phyloP scores from a whole-genome alignment of 345 rosid genomes.

The Hibiscus tridactylites region DNA sequence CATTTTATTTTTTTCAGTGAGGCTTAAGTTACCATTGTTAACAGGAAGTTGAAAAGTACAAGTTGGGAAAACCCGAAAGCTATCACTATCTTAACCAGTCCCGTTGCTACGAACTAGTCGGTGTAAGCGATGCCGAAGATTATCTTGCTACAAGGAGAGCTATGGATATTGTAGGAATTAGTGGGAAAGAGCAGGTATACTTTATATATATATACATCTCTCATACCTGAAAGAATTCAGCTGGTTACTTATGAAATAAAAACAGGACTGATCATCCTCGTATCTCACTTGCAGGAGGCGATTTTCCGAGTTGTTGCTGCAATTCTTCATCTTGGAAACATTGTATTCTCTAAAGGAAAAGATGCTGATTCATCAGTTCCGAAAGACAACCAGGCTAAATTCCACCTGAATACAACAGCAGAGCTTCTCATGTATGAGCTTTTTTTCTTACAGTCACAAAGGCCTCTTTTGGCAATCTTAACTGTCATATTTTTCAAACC shows the following conservation, averaged over 20 bases:
- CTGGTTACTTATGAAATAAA: background rate
- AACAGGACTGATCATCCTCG: background rate
- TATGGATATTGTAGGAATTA: slow-evolving; percentile 93
- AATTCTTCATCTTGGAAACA: slow-evolving; percentile 84
- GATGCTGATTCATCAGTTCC: slow-evolving; percentile 87
- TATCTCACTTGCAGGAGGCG: slow-evolving; percentile 53
- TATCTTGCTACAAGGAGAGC: slow-evolving; percentile 90
- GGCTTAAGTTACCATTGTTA: slow-evolving; percentile 9
- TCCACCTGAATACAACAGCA: slow-evolving; percentile 72
- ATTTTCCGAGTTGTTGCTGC: slow-evolving; percentile 90
- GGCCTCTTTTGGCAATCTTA: background rate
- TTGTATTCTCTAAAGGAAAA: slow-evolving; percentile 66
- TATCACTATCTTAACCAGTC: slow-evolving; percentile 94
- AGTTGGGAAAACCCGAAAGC: slow-evolving; percentile 55
- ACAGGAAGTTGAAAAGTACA: slow-evolving; percentile 82
- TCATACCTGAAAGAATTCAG: background rate
- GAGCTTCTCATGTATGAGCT: slow-evolving; percentile 74
- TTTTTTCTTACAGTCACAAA: background rate
- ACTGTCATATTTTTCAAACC: background rate
- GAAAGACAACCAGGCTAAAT: slow-evolving; percentile 61
- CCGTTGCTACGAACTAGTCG: slow-evolving; percentile 72
- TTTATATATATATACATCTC: background rate
- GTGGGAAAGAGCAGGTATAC: slow-evolving; percentile 70
- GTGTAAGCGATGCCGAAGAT: slow-evolving; percentile 82
- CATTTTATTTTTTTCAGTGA: background rate